Conservation (phyloP, 1,284 basidiomycete species). For the Ceratobasidium sp. region DNA sequence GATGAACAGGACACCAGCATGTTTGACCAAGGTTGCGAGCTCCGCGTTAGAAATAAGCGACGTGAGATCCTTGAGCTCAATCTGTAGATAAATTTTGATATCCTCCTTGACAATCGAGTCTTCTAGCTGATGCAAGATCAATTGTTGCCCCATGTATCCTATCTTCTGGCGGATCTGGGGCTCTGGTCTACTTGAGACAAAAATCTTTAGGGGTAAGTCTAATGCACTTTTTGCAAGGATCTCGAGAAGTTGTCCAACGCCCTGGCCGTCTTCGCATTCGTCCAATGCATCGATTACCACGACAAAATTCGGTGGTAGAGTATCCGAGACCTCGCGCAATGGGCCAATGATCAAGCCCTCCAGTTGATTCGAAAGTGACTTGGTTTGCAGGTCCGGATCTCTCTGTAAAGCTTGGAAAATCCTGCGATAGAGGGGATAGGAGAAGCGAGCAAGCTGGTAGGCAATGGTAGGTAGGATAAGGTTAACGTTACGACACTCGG, state of each 20-base stretch:
- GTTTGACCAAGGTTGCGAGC: background rate
- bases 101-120: slow-evolving; percentile 26
- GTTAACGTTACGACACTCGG: slow-evolving; percentile 5
- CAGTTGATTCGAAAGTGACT: slow-evolving; percentile 12
- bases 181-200: slow-evolving; percentile 38
- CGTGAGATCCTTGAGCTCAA: background rate
- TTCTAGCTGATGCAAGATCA: slow-evolving; percentile 36
- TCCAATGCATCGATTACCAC: slow-evolving; percentile 36
- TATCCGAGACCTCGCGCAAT: background rate
- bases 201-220: slow-evolving; percentile 13
- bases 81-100: slow-evolving; percentile 23
- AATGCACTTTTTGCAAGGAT: background rate
- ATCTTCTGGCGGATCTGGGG: slow-evolving; percentile 14
- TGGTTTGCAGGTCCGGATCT: background rate
- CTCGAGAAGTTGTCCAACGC: slow-evolving; percentile 2
- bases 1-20: slow-evolving; percentile 19
- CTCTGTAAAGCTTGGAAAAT: background rate
- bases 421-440: background rate
- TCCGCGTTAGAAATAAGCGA: background rate
- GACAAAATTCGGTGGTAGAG: background rate
- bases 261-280: slow-evolving; percentile 24
- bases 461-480: slow-evolving; percentile 35
- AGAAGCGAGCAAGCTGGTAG: slow-evolving; percentile 32
- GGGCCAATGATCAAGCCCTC: slow-evolving; percentile 29
- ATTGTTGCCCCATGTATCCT: background rate